Evolutionary conservation across 2,329 filamentous ascomycete genomes (phyloP).

Genomic region (Rugonectria rugulosa): DNA sequence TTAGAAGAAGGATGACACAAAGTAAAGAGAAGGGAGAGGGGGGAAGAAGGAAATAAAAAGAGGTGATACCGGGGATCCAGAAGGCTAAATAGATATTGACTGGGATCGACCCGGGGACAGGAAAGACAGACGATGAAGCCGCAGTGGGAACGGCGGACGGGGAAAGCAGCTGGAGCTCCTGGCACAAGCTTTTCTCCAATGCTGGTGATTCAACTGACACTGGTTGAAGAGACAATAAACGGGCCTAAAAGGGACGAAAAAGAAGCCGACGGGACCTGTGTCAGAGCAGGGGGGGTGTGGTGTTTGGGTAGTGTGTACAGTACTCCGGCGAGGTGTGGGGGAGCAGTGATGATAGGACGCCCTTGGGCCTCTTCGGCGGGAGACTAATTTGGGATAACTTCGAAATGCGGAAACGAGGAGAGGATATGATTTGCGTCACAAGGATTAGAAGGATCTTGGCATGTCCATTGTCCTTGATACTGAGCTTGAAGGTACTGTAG

Average conservation of each 20-base stretch:
- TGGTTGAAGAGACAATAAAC: neutral
- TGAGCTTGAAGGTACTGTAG: neutral
- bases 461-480: no score
- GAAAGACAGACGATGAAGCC: constrained; percentile 19
- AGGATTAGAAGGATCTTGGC: no score
- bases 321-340: constrained; percentile 34
- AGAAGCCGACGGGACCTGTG: neutral
- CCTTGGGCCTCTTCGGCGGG: constrained; percentile 15
- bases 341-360: constrained; percentile 37
- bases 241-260: neutral
- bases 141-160: constrained; percentile 5
- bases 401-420: neutral
- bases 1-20: constrained; percentile 6
- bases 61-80: constrained; percentile 19
- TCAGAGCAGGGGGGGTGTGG: neutral
- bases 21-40: constrained; percentile 14
- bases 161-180: constrained; percentile 3
- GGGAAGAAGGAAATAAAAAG: neutral
- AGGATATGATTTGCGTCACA: no score
- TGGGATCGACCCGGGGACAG: constrained; percentile 6
- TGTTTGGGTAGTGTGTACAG: no score
- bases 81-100: constrained; percentile 30
- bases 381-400: constrained; percentile 6
- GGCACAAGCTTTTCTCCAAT: neutral
- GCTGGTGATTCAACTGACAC: constrained; percentile 2